phyloP scores from a whole-genome alignment of 768 basidiomycete species.

The Boletus reticuloceps region DNA sequence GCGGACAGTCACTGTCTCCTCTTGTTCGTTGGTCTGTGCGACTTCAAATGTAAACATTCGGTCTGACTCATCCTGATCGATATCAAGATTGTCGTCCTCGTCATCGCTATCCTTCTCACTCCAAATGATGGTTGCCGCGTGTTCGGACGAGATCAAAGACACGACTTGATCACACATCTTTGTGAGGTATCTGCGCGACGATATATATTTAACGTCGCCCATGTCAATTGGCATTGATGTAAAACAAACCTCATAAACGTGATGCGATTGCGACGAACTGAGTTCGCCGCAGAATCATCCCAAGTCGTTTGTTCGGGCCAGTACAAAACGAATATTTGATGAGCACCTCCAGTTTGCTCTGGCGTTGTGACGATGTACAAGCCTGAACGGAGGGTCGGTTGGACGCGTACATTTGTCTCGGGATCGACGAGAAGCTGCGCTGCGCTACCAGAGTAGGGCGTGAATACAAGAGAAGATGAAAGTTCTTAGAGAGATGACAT shows the following conservation, averaged over 20 bases:
- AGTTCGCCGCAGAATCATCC: slow-evolving; percentile 45
- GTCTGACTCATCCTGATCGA: slow-evolving; percentile 42
- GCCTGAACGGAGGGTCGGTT: slow-evolving; percentile 21
- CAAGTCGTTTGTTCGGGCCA: slow-evolving; percentile 65
- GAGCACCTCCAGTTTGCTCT: background rate
- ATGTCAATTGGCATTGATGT: background rate
- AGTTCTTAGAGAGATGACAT: slow-evolving; percentile 8
- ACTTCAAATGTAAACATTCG: slow-evolving; percentile 55
- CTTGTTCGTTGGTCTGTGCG: slow-evolving; percentile 51
- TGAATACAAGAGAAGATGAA: background rate
- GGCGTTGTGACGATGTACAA: slow-evolving; percentile 16
- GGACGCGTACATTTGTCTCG: background rate
- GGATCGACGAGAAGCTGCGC: slow-evolving; percentile 13
- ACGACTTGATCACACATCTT: slow-evolving; percentile 57
- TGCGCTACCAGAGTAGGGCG: background rate
- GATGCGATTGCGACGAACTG: slow-evolving; percentile 50
- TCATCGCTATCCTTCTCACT: slow-evolving; percentile 34
- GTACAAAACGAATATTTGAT: slow-evolving; percentile 47
- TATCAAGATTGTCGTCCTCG: background rate
- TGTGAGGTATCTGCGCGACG: slow-evolving; percentile 48
- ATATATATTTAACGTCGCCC: background rate
- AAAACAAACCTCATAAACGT: slow-evolving; percentile 57
- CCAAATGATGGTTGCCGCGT: slow-evolving; percentile 47
- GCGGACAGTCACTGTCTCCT: slow-evolving; percentile 44
- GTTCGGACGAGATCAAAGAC: slow-evolving; percentile 48